phyloP scores from a whole-genome alignment of 2,329 filamentous ascomycete species.

The Botrytis hyacinthi region DNA sequence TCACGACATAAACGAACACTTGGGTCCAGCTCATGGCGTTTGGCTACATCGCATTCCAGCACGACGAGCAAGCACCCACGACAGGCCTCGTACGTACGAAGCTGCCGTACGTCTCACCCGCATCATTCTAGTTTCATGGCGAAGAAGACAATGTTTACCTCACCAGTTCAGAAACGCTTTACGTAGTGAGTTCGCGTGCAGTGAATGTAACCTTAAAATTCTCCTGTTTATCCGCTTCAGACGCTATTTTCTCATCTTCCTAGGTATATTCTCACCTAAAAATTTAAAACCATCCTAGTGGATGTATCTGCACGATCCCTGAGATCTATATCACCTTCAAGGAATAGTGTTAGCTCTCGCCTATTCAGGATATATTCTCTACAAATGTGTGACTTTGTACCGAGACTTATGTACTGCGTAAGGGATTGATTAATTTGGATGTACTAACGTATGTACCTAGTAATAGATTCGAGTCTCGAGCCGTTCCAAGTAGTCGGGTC shows the following conservation, averaged over 20 bases:
- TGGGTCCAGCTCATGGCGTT: background rate
- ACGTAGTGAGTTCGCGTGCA: background rate
- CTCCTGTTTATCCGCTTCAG: background rate
- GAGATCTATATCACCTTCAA: background rate
- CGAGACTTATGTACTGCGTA: background rate
- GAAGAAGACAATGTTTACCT: background rate
- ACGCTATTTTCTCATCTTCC: constrained; percentile 8
- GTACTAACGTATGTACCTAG: background rate
- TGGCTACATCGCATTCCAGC: background rate
- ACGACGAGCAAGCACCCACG: background rate
- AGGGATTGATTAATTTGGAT: background rate
- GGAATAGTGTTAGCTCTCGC: background rate
- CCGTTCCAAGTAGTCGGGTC: constrained; percentile 7
- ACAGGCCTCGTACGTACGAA: background rate
- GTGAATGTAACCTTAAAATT: constrained; percentile 10
- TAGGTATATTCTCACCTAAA: background rate
- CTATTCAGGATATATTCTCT: background rate
- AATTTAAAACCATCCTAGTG: background rate
- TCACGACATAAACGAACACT: background rate
- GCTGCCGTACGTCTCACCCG: background rate
- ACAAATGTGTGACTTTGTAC: background rate
- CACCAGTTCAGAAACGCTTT: background rate
- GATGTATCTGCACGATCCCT: constrained; percentile 1
- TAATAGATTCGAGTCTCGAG: constrained; percentile 5
- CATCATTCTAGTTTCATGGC: background rate